Conservation (phyloP, 129 eudicot genomes). For the Gnaphalium uliginosum region DNA sequence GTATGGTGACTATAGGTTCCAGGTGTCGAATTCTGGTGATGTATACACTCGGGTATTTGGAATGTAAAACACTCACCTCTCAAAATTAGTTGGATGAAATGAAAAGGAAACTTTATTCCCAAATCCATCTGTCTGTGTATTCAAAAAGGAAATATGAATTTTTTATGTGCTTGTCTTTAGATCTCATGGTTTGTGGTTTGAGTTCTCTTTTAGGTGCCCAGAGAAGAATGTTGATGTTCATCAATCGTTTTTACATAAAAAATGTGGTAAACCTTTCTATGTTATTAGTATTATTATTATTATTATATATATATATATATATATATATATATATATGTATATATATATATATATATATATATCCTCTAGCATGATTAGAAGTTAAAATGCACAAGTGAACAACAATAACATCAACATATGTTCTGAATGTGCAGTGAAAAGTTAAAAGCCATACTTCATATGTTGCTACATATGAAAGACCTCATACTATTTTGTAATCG, state of each 20-base stretch:
- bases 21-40: constrained; percentile 58
- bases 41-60: constrained; percentile 56
- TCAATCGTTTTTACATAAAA: constrained; percentile 9
- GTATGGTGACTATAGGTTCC: constrained; percentile 50
- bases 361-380: neutral
- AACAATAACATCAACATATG: neutral
- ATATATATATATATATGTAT: too few relatives aligned
- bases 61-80: constrained; percentile 40
- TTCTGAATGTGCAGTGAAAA: neutral
- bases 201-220: constrained; percentile 13
- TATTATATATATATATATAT: too few relatives aligned
- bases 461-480: neutral
- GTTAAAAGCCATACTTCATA: neutral
- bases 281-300: too few relatives aligned
- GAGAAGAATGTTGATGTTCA: constrained; percentile 16
- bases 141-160: neutral
- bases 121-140: constrained; percentile 20
- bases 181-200: constrained; percentile 10
- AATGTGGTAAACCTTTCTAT: neutral
- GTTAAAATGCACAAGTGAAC: neutral
- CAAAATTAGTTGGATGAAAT: constrained; percentile 23
- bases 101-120: constrained; percentile 20
- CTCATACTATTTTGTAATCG: neutral
- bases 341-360: too few relatives aligned
- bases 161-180: neutral